Evolutionary conservation across 306 rosid species (phyloP).

Genomic region (Crataegus laevigata): DNA sequence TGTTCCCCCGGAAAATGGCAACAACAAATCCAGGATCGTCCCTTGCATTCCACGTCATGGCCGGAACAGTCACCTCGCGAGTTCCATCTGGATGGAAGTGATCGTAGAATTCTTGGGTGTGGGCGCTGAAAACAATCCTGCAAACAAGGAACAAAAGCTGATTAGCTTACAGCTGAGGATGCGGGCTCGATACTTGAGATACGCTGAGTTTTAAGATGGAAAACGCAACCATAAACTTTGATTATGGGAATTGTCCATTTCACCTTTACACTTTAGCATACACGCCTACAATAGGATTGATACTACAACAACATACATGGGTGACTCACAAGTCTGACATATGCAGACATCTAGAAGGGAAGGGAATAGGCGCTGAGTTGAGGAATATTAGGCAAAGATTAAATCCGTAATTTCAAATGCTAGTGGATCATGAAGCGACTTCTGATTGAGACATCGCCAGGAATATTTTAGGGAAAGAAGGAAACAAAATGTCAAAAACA

Average conservation of each 20-base stretch:
- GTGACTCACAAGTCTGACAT: neutral
- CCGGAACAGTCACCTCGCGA: slow-evolving; percentile 55
- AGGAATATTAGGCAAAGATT: neutral
- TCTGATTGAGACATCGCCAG: neutral
- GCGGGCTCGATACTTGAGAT: neutral
- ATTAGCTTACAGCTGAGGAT: slow-evolving; percentile 1
- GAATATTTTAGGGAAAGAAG: neutral
- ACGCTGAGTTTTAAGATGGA: neutral
- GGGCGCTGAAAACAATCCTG: slow-evolving; percentile 66
- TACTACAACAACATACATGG: neutral
- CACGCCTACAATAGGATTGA: too few relatives aligned
- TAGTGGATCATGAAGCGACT: neutral
- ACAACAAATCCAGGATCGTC: slow-evolving; percentile 66
- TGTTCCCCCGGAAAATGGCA: slow-evolving; percentile 48
- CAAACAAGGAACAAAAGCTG: slow-evolving; percentile 1
- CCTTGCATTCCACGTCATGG: slow-evolving; percentile 68
- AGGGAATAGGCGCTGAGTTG: neutral
- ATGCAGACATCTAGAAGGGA: neutral
- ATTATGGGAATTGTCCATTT: neutral
- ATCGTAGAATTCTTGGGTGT: slow-evolving; percentile 34
- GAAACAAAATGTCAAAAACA: neutral
- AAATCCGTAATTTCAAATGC: neutral
- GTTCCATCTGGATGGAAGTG: slow-evolving; percentile 45
- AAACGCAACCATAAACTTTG: neutral
- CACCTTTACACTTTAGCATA: neutral